Conservation (phyloP, 768 basidiomycete genomes). For the Termitomyces sp. region DNA sequence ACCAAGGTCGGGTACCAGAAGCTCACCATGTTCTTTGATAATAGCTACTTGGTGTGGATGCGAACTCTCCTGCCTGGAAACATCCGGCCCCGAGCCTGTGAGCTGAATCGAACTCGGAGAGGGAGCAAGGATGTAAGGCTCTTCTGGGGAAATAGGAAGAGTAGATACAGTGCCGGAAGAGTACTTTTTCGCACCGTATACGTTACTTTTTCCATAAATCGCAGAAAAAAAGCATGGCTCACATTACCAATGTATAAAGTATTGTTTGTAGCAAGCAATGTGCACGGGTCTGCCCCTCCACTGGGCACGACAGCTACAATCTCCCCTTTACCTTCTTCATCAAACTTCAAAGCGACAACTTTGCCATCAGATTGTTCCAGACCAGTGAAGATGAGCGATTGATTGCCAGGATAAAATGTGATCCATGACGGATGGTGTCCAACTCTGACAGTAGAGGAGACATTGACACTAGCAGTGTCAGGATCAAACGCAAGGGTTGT, state of each 20-base stretch:
- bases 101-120: slow-evolving; percentile 35
- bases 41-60: slow-evolving; percentile 75
- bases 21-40: slow-evolving; percentile 42
- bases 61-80: slow-evolving; percentile 58
- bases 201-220: not conserved
- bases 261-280: slow-evolving; percentile 48
- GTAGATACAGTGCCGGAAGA: slow-evolving; percentile 53
- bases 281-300: slow-evolving; percentile 60
- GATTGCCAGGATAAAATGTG: slow-evolving; percentile 49
- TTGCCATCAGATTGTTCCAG: slow-evolving; percentile 66
- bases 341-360: slow-evolving; percentile 54
- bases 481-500: slow-evolving; percentile 62
- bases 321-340: slow-evolving; percentile 44
- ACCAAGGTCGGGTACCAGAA: slow-evolving; percentile 75
- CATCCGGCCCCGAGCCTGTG: slow-evolving; percentile 54
- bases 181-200: slow-evolving; percentile 41
- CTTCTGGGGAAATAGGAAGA: slow-evolving; percentile 45
- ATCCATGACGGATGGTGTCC: slow-evolving; percentile 78
- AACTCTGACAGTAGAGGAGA: slow-evolving; percentile 38
- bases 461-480: slow-evolving; percentile 33
- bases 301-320: slow-evolving; percentile 44
- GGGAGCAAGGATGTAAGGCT: slow-evolving; percentile 37
- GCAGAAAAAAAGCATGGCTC: slow-evolving; percentile 22
- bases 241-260: slow-evolving; percentile 72
- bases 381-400: slow-evolving; percentile 55